Evolutionary conservation across 768 basidiomycete species (phyloP).

Genomic region (Suillus fuscotomentosus): DNA sequence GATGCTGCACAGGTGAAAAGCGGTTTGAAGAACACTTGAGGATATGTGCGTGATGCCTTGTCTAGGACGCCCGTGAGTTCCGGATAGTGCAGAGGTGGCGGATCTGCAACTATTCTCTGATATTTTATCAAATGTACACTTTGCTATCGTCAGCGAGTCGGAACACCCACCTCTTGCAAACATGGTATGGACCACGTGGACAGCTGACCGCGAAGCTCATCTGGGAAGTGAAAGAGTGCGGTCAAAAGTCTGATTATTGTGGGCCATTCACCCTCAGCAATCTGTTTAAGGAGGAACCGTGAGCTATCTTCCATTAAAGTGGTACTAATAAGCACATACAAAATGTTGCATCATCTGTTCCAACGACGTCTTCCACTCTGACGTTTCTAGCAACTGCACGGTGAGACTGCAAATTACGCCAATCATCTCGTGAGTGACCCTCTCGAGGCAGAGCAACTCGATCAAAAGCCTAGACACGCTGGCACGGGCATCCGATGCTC

Average conservation of each 20-base stretch:
- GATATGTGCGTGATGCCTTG: conserved; percentile 48
- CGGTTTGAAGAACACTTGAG: conserved; percentile 69
- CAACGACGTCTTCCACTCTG: conserved; percentile 42
- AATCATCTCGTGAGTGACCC: conserved; percentile 22
- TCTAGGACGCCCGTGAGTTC: conserved; percentile 52
- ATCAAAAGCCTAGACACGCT: conserved; percentile 44
- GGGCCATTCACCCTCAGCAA: conserved; percentile 42
- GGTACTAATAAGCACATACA: conserved; percentile 31
- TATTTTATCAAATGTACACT: conserved; percentile 4
- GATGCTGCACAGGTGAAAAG: conserved; percentile 69
- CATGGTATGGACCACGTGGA: conserved; percentile 42
- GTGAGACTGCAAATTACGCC: conserved; percentile 33
- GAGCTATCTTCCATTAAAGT: background rate
- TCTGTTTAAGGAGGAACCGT: conserved; percentile 23
- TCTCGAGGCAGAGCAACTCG: conserved; percentile 34
- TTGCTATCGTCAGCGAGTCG: background rate
- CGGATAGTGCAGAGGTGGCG: conserved; percentile 47
- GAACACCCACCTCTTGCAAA: conserved; percentile 46
- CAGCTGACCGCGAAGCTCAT: conserved; percentile 44
- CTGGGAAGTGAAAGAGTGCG: conserved; percentile 44
- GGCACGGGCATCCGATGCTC: conserved; percentile 35
- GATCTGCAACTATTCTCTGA: conserved; percentile 54
- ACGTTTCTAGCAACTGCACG: conserved; percentile 41
- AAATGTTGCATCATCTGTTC: conserved; percentile 40
- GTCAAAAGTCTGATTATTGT: conserved; percentile 39